phyloP scores from a whole-genome alignment of 352 stramenopile species.

The Globisporangium megalacanthum region DNA sequence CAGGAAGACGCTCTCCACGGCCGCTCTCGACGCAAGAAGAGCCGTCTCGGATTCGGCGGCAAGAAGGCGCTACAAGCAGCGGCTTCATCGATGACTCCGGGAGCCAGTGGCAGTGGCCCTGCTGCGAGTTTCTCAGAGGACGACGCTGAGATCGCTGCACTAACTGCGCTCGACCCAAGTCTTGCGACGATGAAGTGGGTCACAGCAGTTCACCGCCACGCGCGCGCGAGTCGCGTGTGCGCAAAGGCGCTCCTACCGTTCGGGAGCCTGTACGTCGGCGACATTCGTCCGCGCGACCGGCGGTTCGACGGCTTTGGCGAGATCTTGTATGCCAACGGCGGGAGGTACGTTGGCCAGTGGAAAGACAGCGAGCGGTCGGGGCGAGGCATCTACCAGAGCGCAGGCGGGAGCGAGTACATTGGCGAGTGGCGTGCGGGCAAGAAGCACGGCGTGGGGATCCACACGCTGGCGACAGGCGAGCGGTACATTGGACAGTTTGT shows the following conservation, averaged over 20 bases:
- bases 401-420: conserved; percentile 50
- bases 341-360: conserved; percentile 85
- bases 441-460: conserved; percentile 79
- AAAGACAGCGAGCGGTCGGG: conserved; percentile 57
- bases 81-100: neutral
- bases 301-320: conserved; percentile 79
- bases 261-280: conserved; percentile 71
- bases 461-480: conserved; percentile 75
- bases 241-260: conserved; percentile 60
- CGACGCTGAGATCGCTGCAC: conserved; percentile 9
- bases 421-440: conserved; percentile 70
- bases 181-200: conserved; percentile 49
- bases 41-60: conserved; percentile 28
- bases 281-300: conserved; percentile 40
- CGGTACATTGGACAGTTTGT: conserved; percentile 82
- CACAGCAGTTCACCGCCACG: conserved; percentile 33
- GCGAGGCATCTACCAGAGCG: conserved; percentile 59
- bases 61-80: neutral
- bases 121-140: conserved; percentile 8
- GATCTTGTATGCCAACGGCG: conserved; percentile 78
- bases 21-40: conserved; percentile 24
- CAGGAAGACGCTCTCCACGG: conserved; percentile 22
- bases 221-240: conserved; percentile 31
- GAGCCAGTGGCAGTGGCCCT: neutral
- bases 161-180: conserved; percentile 22